Evolutionary conservation across 1,284 basidiomycete species (phyloP).

Genomic region (Ustilago xerochloae): DNA sequence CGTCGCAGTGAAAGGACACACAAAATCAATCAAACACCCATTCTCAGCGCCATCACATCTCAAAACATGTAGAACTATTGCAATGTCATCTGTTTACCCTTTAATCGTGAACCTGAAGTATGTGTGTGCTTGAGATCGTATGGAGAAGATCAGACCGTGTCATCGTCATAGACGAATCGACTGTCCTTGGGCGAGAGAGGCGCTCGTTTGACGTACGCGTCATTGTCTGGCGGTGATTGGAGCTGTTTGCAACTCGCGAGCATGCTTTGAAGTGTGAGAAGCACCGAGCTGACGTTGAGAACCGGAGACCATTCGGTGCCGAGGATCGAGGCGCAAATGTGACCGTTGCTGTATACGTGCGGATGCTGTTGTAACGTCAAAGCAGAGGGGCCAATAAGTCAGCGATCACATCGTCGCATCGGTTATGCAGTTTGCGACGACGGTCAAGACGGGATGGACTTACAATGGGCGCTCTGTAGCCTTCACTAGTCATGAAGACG

Average conservation of each 20-base stretch:
- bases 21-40: background rate
- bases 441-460: constrained; percentile 3
- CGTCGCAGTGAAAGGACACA: constrained; percentile 14
- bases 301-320: constrained; percentile 65
- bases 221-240: constrained; percentile 62
- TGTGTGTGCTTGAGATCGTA: background rate
- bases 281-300: constrained; percentile 59
- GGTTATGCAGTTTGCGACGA: background rate
- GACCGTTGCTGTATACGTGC: constrained; percentile 63
- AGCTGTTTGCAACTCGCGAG: constrained; percentile 63
- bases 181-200: constrained; percentile 61
- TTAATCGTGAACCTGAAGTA: background rate
- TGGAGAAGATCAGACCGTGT: constrained; percentile 38
- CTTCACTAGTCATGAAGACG: constrained; percentile 60
- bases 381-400: background rate
- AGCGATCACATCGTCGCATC: background rate
- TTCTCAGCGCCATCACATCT: background rate
- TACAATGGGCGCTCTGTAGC: constrained; percentile 59
- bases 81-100: background rate
- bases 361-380: constrained; percentile 29
- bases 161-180: constrained; percentile 52
- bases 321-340: constrained; percentile 63
- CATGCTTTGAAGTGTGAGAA: constrained; percentile 66
- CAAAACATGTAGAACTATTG: background rate
- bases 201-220: constrained; percentile 59